These are phyloP conservation scores for Malassezia brasiliensis DNA, from an alignment of 1,284 basidiomycete genomes.

Conservation along the genomic window DNA sequence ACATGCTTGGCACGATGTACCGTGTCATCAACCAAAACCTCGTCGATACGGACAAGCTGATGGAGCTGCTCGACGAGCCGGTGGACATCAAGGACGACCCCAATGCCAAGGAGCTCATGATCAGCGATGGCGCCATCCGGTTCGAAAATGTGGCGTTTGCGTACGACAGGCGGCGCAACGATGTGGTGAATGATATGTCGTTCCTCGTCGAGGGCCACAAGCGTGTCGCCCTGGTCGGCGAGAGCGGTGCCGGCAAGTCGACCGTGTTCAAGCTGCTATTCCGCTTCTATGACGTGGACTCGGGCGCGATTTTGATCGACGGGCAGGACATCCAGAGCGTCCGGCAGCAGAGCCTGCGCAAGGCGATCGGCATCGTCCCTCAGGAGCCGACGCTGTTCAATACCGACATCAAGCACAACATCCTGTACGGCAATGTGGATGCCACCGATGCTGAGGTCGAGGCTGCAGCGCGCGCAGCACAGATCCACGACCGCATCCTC, in stretches of 20 bases:
- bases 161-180: constrained; percentile 62
- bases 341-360: constrained; percentile 65
- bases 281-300: constrained; percentile 71
- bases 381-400: constrained; percentile 61
- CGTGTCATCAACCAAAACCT: constrained; percentile 51
- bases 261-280: constrained; percentile 73
- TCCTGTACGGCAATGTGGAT: constrained; percentile 35
- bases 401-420: constrained; percentile 56
- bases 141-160: constrained; percentile 54
- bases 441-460: constrained; percentile 38
- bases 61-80: constrained; percentile 46
- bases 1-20: constrained; percentile 41
- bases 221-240: constrained; percentile 38
- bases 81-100: constrained; percentile 72
- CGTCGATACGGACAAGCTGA: constrained; percentile 54
- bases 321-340: constrained; percentile 74
- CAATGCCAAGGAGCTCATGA: constrained; percentile 62
- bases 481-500: constrained; percentile 44
- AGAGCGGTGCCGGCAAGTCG: constrained; percentile 69
- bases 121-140: constrained; percentile 67
- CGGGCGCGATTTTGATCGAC: constrained; percentile 56
- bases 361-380: constrained; percentile 62
- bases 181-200: constrained; percentile 65
- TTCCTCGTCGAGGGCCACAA: constrained; percentile 67
- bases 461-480: constrained; percentile 38